A percentile compares a stretch with the other conserved stretches of the same genome.
Evolutionary conservation across 2,329 filamentous ascomycete species (phyloP).

Genomic region (Pyrenochaeta sp.): DNA sequence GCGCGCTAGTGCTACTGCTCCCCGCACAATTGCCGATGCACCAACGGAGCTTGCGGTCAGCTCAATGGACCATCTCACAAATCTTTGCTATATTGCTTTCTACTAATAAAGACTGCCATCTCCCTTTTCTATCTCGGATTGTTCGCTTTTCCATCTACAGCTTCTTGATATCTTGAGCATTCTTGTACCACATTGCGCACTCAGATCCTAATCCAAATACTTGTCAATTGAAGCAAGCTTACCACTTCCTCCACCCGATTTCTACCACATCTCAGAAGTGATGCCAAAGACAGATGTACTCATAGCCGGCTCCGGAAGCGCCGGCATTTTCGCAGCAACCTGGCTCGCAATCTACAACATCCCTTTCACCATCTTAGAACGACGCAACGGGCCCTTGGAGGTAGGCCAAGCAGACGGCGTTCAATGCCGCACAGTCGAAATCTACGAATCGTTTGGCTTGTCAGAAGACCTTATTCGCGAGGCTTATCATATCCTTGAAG

Average conservation of each 20-base stretch:
- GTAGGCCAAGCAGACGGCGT: constrained; percentile 71
- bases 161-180: too few relatives aligned
- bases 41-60: constrained; percentile 18
- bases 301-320: constrained; percentile 69
- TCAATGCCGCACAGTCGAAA: constrained; percentile 73
- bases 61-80: not conserved
- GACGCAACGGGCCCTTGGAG: constrained; percentile 61
- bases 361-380: constrained; percentile 66
- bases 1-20: constrained; percentile 7
- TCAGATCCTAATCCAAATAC: not conserved
- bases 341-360: constrained; percentile 69
- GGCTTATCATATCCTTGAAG: constrained; percentile 72
- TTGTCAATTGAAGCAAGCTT: not conserved
- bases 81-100: too few relatives aligned
- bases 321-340: constrained; percentile 67
- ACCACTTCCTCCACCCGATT: not conserved
- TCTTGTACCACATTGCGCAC: not conserved
- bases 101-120: too few relatives aligned
- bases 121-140: too few relatives aligned
- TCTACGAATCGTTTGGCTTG: constrained; percentile 76
- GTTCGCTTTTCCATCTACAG: too few relatives aligned
- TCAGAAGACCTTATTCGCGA: constrained; percentile 70
- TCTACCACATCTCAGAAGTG: not conserved
- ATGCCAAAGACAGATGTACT: constrained; percentile 60
- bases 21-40: constrained; percentile 18